Evolutionary conservation across 2,329 filamentous ascomycete genomes (phyloP), one percentile per base, ranked within the genome.

Genomic region (Akanthomyces muscarius): DNA sequence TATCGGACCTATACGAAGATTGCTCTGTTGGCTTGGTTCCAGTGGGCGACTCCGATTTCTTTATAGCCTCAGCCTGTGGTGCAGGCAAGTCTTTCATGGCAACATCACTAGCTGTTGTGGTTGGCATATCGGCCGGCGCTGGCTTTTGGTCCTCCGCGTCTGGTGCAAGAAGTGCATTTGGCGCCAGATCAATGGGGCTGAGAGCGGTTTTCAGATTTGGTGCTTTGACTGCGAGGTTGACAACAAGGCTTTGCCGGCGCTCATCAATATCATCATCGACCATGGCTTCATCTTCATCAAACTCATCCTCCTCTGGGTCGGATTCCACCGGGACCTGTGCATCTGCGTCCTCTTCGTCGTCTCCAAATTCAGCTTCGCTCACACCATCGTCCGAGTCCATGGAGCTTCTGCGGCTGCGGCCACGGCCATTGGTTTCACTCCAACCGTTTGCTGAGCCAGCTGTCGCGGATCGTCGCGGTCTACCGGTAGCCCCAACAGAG

Each of bases 281-380:
- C 71, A 86, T 81, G 44, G 77, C 77, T 45, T 82, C 83, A 14
- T 82, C 81, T 61, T 85, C 84, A 45, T 86, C 83, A n/a, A 81
- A 78, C 18, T 83, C 80, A 1, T 85, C 81, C 36, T 85, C 84
- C 5, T 88, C 86, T 44, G 88, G 86, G 42, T 87, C 85, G 4
- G 79, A 78, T 51, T 83, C 84, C 59, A 85, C 80, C 0, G 85
- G 83, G 21, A 88, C 81, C 59, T 90, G 87, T 6, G 88, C 88
- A 30, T 87, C 86, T 30, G 83, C 85, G 62, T 91, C 84, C 44
- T 89, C 87, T 63, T 89, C 89, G 63, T 92, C 90, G 62, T 89
- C 90, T 13, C 88, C 90, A 57, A 89, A 88, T 51, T 92, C 88
- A 71, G 87, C 91, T 67, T 91, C 89, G 65, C 86, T 87, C 60